phyloP scores from a whole-genome alignment of 805 yeast genomes.

The Lipomyces sp. region DNA sequence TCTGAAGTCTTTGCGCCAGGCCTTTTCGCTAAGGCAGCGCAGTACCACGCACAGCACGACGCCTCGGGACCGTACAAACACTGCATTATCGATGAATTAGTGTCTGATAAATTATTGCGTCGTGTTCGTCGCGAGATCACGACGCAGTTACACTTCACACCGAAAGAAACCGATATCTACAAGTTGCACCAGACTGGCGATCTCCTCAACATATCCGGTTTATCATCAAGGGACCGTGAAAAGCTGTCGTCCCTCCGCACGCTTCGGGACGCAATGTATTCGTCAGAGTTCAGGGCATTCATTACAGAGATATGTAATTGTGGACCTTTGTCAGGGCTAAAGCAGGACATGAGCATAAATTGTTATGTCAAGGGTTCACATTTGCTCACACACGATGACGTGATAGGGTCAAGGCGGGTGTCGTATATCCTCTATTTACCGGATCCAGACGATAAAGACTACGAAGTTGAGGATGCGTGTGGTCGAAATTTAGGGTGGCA shows the following conservation, averaged over 20 bases:
- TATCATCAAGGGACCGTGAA: constrained; percentile 73
- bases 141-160: constrained; percentile 82
- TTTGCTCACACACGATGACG: constrained; percentile 94
- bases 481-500: constrained; percentile 61
- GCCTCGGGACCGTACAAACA: constrained; percentile 81
- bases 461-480: constrained; percentile 4
- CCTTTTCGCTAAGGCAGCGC: constrained; percentile 21
- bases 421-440: constrained; percentile 92
- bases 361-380: constrained; percentile 94
- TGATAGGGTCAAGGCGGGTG: constrained; percentile 91
- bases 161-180: constrained; percentile 96
- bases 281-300: constrained; percentile 79
- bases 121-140: constrained; percentile 85
- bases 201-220: constrained; percentile 86
- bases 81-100: constrained; percentile 78
- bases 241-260: constrained; percentile 76
- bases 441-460: constrained; percentile 71
- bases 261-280: constrained; percentile 84
- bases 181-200: constrained; percentile 85
- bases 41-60: constrained; percentile 43
- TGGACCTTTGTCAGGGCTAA: constrained; percentile 86
- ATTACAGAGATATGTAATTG: constrained; percentile 79
- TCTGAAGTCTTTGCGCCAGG: constrained; percentile 27
- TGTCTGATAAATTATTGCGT: constrained; percentile 76
- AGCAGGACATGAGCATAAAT: constrained; percentile 91